A percentile compares a stretch with the other conserved stretches of the same genome.
Evolutionary conservation across 805 yeast genomes (phyloP).

Genomic region (Ogataea degrootiae): DNA sequence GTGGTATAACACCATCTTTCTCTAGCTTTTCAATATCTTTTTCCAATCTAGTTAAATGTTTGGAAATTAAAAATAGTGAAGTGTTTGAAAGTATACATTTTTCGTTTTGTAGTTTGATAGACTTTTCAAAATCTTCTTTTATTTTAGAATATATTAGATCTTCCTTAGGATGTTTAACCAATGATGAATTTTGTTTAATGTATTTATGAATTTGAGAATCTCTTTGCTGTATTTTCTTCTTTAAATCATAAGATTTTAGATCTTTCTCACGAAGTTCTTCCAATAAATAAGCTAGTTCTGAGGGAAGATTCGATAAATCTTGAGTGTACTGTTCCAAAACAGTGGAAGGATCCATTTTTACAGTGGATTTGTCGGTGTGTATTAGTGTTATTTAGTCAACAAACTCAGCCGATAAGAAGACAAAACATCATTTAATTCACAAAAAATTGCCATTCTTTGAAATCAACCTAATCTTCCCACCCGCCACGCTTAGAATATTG

Average conservation of each 20-base stretch:
- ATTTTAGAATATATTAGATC: constrained; percentile 59
- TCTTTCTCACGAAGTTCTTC: constrained; percentile 77
- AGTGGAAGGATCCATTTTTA: constrained; percentile 83
- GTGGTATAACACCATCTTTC: constrained; percentile 74
- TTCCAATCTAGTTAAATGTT: constrained; percentile 70
- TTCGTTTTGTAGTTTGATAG: constrained; percentile 64
- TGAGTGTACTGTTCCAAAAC: constrained; percentile 63
- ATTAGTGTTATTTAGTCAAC: neutral
- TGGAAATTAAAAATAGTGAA: constrained; percentile 69
- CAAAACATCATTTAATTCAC: too few species aligned
- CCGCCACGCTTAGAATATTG: too few species aligned
- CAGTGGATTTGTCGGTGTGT: neutral
- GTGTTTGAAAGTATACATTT: constrained; percentile 79
- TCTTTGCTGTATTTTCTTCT: constrained; percentile 60
- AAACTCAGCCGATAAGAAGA: too few species aligned
- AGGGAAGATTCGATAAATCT: constrained; percentile 72
- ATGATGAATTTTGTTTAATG: constrained; percentile 77
- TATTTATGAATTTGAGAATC: constrained; percentile 81
- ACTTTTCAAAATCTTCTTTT: constrained; percentile 58
- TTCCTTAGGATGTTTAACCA: constrained; percentile 79
- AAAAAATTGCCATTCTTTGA: too few species aligned
- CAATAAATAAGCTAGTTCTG: constrained; percentile 74
- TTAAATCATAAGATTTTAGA: constrained; percentile 54
- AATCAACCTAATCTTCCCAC: too few species aligned
- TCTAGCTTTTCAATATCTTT: constrained; percentile 72